A percentile compares a stretch with the other conserved stretches of the same genome.
These are phyloP conservation scores for Rutstroemia sp. DNA, from an alignment of 2,329 filamentous ascomycete genomes.

Conservation along the genomic window DNA sequence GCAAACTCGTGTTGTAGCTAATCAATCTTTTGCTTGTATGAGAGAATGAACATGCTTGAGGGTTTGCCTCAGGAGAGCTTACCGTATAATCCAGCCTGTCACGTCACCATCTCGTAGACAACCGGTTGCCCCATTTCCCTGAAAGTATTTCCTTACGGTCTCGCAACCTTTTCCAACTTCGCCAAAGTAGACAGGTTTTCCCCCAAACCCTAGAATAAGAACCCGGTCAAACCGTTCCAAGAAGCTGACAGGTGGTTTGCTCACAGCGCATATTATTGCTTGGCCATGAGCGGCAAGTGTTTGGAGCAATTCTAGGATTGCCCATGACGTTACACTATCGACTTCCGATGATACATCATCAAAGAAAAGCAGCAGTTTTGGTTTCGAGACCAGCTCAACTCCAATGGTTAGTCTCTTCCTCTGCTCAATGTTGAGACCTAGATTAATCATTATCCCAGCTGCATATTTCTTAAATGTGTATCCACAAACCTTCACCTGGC, in stretches of 20 bases:
- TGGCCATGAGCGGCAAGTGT: slow-evolving; percentile 84
- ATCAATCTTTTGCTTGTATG: slow-evolving; percentile 32
- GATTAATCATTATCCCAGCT: slow-evolving; percentile 66
- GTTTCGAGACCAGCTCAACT: slow-evolving; percentile 65
- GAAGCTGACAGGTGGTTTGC: slow-evolving; percentile 87
- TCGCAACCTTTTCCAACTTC: slow-evolving; percentile 65
- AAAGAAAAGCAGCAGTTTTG: slow-evolving; percentile 60
- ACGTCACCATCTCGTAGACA: slow-evolving; percentile 69
- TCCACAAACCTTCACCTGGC: slow-evolving; percentile 32
- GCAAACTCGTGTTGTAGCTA: slow-evolving; percentile 50
- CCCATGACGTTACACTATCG: slow-evolving; percentile 88
- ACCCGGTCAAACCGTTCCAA: slow-evolving; percentile 85
- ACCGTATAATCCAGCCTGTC: slow-evolving; percentile 69
- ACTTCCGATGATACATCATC: slow-evolving; percentile 84
- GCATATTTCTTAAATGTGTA: slow-evolving; percentile 62
- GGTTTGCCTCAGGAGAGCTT: neutral
- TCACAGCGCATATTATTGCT: slow-evolving; percentile 89
- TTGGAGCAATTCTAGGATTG: slow-evolving; percentile 78
- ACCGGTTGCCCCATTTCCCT: slow-evolving; percentile 55
- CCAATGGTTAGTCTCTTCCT: slow-evolving; percentile 67
- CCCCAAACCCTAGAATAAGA: slow-evolving; percentile 68
- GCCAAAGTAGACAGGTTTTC: slow-evolving; percentile 74
- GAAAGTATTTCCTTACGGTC: slow-evolving; percentile 66
- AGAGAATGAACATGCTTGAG: neutral
- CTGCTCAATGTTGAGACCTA: slow-evolving; percentile 51